Evolutionary conservation across 2,329 filamentous ascomycete genomes (phyloP).

Genomic region (Talaromyces marneffei): DNA sequence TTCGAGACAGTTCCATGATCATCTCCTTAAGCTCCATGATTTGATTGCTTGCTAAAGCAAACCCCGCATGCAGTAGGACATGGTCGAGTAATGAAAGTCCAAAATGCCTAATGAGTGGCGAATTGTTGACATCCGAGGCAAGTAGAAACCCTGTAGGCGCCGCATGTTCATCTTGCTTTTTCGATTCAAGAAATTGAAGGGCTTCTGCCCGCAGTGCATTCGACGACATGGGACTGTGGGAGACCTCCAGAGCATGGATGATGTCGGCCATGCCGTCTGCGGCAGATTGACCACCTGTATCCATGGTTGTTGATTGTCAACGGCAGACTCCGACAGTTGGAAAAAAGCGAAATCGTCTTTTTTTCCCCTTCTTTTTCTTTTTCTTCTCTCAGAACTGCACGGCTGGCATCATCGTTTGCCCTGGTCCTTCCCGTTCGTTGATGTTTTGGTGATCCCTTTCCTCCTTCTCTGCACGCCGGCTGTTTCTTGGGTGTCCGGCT

Average conservation of each 20-base stretch:
- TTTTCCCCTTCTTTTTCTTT: neutral
- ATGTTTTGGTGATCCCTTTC: neutral
- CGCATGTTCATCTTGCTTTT: constrained; percentile 73
- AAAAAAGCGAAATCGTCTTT: neutral
- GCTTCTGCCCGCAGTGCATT: constrained; percentile 80
- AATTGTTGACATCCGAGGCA: constrained; percentile 67
- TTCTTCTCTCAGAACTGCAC: constrained; percentile 5
- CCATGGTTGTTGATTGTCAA: constrained; percentile 21
- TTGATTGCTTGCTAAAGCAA: constrained; percentile 64
- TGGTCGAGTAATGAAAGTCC: constrained; percentile 88
- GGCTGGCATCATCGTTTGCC: constrained; percentile 3
- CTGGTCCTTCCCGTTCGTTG: neutral
- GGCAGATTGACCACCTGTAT: constrained; percentile 30
- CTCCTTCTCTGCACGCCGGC: neutral
- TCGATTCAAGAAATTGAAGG: constrained; percentile 74
- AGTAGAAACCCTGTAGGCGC: constrained; percentile 80
- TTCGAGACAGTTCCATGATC: constrained; percentile 71
- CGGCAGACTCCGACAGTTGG: neutral
- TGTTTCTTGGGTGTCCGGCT: neutral
- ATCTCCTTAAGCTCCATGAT: constrained; percentile 64
- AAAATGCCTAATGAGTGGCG: constrained; percentile 83
- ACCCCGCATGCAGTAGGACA: constrained; percentile 79
- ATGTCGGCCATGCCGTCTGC: constrained; percentile 50
- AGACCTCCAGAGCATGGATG: constrained; percentile 76
- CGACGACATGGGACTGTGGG: constrained; percentile 73